Base-by-base conservation (phyloP, 169 alveolate species). In the Plasmodium falciparum region DNA sequence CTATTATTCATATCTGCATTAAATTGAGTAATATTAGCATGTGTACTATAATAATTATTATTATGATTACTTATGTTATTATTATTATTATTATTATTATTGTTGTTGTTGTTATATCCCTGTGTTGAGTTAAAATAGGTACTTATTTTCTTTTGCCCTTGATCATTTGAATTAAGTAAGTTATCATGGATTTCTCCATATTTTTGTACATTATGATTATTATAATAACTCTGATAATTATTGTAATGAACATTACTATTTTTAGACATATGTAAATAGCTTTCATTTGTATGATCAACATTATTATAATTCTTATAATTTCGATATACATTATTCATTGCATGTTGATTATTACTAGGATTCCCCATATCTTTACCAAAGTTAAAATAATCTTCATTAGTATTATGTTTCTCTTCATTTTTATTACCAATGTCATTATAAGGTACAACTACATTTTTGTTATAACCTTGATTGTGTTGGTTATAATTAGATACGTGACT, bases 331-430 rank as follows among this genome's bases (percentile, higher is more conserved):
- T 65, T 15, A 24, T 61, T 61, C 1, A 61, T 20, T 6, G 70
- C 0, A 52, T 52, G 62, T 13, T 52, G 17, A 12, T 61, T 61
- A 49, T 61, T 61, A 12, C 45, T 67, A 12, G n/a, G 33, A 67
- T 67, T 67, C 7, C 7, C 62, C 2, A 58, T 58, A 11, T 76
- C 89, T 13, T 63, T 67, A 66, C 50, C 52, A 56, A 47, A 6
- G 45, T 67, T 50, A 11, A 76, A 56, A 24, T 76, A 76, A 29
- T 43, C 56, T 20, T 63, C 89, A 33, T 33, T 20, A 22, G 62
- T 65, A 12, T 65, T 49, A 6, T 76, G 67, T 29, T 69, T 76
- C 29, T 39, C 69, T 11, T 76, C 89, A 13, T 76, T 76, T 69
- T 58, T 65, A 9, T 67, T 47, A 22, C 24, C 45, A 4, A 2